phyloP scores from a whole-genome alignment of 2,329 filamentous ascomycete genomes.

The Sarocladiaceae sp. region DNA sequence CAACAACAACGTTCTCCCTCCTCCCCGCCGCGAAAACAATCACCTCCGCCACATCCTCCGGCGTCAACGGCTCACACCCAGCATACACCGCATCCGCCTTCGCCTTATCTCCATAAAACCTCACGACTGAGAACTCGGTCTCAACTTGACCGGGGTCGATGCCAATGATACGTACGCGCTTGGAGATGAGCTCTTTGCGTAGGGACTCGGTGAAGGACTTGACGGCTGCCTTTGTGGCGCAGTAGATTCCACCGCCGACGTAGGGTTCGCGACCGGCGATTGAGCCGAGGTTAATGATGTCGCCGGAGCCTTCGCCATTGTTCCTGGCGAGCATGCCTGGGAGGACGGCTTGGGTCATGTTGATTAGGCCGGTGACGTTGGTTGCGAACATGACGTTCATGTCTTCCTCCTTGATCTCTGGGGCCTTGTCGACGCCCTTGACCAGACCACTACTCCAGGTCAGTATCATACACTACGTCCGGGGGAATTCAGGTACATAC shows the following conservation, averaged over 20 bases:
- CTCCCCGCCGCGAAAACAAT: conserved; percentile 81
- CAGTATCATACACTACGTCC: neutral
- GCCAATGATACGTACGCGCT: conserved; percentile 77
- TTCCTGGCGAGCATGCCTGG: conserved; percentile 73
- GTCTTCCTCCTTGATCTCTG: conserved; percentile 79
- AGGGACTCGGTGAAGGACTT: conserved; percentile 78
- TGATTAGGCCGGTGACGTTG: conserved; percentile 91
- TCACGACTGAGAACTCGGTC: conserved; percentile 88
- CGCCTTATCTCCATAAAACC: conserved; percentile 81
- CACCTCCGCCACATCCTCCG: conserved; percentile 86
- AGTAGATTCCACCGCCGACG: conserved; percentile 84
- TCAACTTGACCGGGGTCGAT: conserved; percentile 91
- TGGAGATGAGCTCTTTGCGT: conserved; percentile 77
- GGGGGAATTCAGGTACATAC: conserved; percentile 49
- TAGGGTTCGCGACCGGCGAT: conserved; percentile 87
- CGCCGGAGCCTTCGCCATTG: conserved; percentile 69
- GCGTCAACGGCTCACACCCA: conserved; percentile 76
- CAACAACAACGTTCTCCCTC: conserved; percentile 85
- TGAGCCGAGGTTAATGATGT: conserved; percentile 92
- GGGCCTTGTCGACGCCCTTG: conserved; percentile 80
- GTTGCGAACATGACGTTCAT: conserved; percentile 85
- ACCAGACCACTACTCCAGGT: conserved; percentile 66
- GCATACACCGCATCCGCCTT: conserved; percentile 90
- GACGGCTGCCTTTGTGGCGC: conserved; percentile 89
- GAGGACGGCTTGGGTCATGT: conserved; percentile 90